Evolutionary conservation across 148 eudicot genomes (phyloP).

Genomic region (Rhododendron vialii): DNA sequence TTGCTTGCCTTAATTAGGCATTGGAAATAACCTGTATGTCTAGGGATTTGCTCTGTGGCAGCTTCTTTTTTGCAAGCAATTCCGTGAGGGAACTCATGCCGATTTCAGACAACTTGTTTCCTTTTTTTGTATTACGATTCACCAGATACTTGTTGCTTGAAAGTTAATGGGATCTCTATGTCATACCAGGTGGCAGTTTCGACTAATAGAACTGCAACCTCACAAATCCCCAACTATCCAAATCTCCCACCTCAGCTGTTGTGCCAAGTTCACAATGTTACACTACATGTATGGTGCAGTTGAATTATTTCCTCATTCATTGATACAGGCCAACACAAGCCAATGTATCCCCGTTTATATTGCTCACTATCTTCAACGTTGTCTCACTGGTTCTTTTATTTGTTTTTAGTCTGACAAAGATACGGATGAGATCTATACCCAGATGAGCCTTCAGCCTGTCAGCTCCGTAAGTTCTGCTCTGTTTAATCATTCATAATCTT

Average conservation of each 20-base stretch:
- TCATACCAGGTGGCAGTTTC: conserved; percentile 74
- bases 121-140: neutral
- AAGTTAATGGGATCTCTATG: conserved; percentile 13
- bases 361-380: neutral
- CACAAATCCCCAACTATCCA: conserved; percentile 93
- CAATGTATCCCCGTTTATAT: neutral
- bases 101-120: neutral
- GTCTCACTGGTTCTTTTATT: neutral
- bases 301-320: neutral
- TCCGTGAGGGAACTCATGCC: neutral
- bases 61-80: neutral
- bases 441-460: conserved; percentile 95
- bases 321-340: neutral
- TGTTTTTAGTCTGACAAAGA: conserved; percentile 79
- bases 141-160: neutral
- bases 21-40: neutral
- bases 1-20: neutral
- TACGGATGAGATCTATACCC: conserved; percentile 93
- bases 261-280: conserved; percentile 88
- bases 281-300: conserved; percentile 58
- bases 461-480: conserved; percentile 51
- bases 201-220: conserved; percentile 71
- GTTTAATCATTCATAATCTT: neutral
- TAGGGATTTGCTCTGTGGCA: neutral
- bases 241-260: conserved; percentile 78